Evolutionary conservation across 176 grass and related monocot genomes (phyloP).

Genomic region (Thalia dealbata): DNA sequence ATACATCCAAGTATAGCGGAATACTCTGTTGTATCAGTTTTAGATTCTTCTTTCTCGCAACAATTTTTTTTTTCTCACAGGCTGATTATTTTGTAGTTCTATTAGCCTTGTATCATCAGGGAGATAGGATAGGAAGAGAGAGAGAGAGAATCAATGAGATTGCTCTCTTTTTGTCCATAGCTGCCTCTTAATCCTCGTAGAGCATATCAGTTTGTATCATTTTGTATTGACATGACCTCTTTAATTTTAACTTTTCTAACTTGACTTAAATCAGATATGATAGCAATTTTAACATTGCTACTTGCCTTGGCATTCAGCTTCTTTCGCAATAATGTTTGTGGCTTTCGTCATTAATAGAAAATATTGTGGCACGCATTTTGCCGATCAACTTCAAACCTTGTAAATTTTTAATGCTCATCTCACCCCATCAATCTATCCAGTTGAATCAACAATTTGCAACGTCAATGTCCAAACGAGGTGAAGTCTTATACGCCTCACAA

Average conservation of each 20-base stretch:
- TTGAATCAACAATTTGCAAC: too few species aligned
- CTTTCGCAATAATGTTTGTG: too few species aligned
- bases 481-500: too few species aligned
- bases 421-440: too few species aligned
- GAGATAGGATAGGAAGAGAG: too few species aligned
- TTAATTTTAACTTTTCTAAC: neutral
- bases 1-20: neutral
- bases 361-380: too few species aligned
- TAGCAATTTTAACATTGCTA: neutral
- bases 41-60: neutral
- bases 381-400: too few species aligned
- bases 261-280: neutral
- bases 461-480: too few species aligned
- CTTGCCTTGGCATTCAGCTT: neutral
- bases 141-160: neutral
- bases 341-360: too few species aligned
- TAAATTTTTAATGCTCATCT: too few species aligned
- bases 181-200: neutral
- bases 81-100: neutral
- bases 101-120: neutral
- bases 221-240: neutral
- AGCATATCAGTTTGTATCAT: neutral
- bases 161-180: neutral
- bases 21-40: neutral
- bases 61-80: neutral